These are phyloP conservation scores for Zopfia rhizophila DNA, from an alignment of 2,329 filamentous ascomycete genomes.

Conservation along the genomic window DNA sequence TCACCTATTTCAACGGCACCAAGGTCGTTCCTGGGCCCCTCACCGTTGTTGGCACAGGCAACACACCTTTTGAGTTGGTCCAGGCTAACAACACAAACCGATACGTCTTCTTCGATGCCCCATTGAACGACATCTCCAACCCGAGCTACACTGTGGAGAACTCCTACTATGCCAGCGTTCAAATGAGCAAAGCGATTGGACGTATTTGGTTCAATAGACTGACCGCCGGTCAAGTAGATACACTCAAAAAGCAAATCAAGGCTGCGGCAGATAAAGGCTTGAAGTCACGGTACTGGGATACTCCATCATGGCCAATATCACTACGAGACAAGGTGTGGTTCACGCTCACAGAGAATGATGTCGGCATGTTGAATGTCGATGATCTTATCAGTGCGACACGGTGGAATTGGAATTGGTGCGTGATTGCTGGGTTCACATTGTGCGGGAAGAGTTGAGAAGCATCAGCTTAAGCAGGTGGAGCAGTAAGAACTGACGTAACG, in stretches of 20 bases:
- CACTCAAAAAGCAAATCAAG: conserved; percentile 32
- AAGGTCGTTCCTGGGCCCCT: conserved; percentile 66
- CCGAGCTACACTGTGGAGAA: conserved; percentile 34
- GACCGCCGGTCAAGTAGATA: conserved; percentile 23
- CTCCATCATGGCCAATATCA: conserved; percentile 35
- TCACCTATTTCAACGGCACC: conserved; percentile 61
- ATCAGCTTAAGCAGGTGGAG: no score
- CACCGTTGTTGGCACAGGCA: conserved; percentile 76
- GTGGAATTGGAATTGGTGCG: conserved; percentile 42
- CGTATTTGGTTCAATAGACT: conserved; percentile 25
- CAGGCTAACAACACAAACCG: conserved; percentile 64
- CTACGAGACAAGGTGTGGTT: conserved; percentile 34
- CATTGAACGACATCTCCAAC: conserved; percentile 57
- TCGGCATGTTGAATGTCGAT: conserved; percentile 37
- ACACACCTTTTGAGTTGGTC: conserved; percentile 68
- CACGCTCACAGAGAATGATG: conserved; percentile 26
- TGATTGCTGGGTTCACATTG: conserved; percentile 34
- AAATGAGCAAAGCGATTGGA: conserved; percentile 33
- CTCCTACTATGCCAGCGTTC: conserved; percentile 39
- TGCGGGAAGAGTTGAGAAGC: conserved; percentile 37
- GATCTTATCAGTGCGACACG: conserved; percentile 30
- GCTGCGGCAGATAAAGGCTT: conserved; percentile 31
- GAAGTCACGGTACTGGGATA: conserved; percentile 38
- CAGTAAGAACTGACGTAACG: no score
- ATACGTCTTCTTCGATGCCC: conserved; percentile 75